Evolutionary conservation across 108 stramenopile species (phyloP), one percentile per base, ranked within the genome.

Genomic region (Cyclotella kingstonii): DNA sequence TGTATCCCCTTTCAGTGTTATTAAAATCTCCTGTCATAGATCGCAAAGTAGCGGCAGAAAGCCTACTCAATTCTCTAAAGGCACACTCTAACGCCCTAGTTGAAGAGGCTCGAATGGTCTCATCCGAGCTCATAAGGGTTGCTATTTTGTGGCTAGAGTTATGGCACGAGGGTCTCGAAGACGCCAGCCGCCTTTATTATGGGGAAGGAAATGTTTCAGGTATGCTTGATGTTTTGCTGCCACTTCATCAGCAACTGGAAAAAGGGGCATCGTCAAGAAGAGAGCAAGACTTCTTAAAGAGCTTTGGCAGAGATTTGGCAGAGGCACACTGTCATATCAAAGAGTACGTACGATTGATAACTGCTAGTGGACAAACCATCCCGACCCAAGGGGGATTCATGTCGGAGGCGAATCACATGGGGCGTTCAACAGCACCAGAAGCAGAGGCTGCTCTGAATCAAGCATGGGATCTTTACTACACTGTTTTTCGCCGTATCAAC

Each of bases 131-230:
- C 17, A 97, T 99, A 43, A 85, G 96, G n/a, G 96, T 99, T n/a
- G 96, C 97, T 36, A 98, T 99, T 39, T 80, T 98, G 19, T 98
- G 98, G 98, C 77, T 93, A n/a, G 99, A 99, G 72, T 76, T 89
- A 39, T 99, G 99, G 99, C 97, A 96, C 47, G 95, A 92, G 60
- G 95, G 89, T 6, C 79, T 99, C 9, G 97, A 99, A 63, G 98
- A 98, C 61, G 98, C 99, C 0, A 82, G 84, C 21, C 63, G 90
- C 11, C 76, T 93, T 4, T 95, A 91, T 67, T 97, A 90, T 57
- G 93, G 88, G 38, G 96, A 97, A 63, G 93, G 93, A n/a, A 91
- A 99, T 70, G 81, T 96, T 11, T 70, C 91, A 11, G 97, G 82
- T 18, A 97, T 97, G 96, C 57, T 96, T 2, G 90, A 92, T 44